phyloP scores from a whole-genome alignment of 2,329 filamentous ascomycete species.

The Zasmidium citrigriseum region DNA sequence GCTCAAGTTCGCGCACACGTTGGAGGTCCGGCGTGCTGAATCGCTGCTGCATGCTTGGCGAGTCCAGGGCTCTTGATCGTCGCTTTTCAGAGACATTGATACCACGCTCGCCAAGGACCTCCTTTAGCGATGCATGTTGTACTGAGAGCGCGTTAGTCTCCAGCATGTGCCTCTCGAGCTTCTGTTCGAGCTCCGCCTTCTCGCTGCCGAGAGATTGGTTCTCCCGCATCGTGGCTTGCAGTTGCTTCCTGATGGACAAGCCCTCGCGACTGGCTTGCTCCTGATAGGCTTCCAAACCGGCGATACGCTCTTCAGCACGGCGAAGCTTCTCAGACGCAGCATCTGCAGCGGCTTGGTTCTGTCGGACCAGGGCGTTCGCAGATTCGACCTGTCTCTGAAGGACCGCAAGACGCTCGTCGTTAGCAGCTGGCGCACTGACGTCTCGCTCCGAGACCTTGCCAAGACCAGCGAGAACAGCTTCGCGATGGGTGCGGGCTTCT shows the following conservation, averaged over 20 bases:
- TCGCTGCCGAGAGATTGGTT: conserved; percentile 77
- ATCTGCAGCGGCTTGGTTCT: conserved; percentile 88
- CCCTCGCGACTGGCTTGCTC: conserved; percentile 95
- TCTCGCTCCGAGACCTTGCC: conserved; percentile 68
- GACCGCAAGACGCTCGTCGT: conserved; percentile 67
- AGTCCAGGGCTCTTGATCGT: conserved; percentile 71
- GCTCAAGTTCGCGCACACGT: conserved; percentile 81
- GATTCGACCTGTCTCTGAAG: conserved; percentile 78
- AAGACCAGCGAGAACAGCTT: conserved; percentile 79
- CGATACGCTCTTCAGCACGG: conserved; percentile 92
- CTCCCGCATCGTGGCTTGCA: conserved; percentile 82
- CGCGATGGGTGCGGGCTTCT: conserved; percentile 82
- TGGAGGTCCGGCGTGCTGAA: conserved; percentile 77
- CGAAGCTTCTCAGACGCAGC: conserved; percentile 83
- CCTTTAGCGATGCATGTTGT: conserved; percentile 90
- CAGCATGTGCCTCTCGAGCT: conserved; percentile 81
- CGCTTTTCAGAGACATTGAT: conserved; percentile 74
- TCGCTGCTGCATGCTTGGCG: conserved; percentile 60
- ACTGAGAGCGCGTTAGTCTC: conserved; percentile 92
- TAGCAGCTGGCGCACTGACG: conserved; percentile 50
- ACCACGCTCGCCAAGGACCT: conserved; percentile 85
- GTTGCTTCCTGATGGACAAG: conserved; percentile 82
- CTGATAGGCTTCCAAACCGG: conserved; percentile 93
- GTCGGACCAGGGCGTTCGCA: conserved; percentile 78
- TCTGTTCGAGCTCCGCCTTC: conserved; percentile 79